Base-by-base conservation (phyloP, 176 grass and related monocot genomes). In the Oryza meridionalis region DNA sequence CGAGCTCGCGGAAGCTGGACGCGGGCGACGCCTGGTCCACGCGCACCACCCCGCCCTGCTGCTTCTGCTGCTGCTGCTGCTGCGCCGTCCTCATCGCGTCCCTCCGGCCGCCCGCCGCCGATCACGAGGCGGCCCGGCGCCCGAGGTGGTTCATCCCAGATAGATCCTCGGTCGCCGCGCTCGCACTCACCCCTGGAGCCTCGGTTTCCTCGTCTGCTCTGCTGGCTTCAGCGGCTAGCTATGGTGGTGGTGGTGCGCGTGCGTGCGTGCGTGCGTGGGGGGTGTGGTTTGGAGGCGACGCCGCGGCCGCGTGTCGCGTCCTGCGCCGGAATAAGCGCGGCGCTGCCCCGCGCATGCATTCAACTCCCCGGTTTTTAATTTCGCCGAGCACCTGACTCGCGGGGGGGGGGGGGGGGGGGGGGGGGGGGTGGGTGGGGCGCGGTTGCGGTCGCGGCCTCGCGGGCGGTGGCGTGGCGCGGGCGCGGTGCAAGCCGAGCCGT, bases 1-100 rank as follows among this genome's bases (percentile, higher is more conserved):
- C 95, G 85, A 94, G 95, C 88, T 97, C 88, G 79, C 95, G 92
- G 88, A 97, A 97, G 82, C 81, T 89, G 82, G 92, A 91, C 25
- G 85, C 90, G 24, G 88, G 91, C 65, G 95, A 94, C 19, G 88
- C 85, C 79, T 87, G 50, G 66, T 87, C 89, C 63, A 97, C 88
- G 68, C 67, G 80, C 84, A 97, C 88, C 86, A 68, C 87, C 44
- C 38, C 86, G n/a, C 70, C 65, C 75, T 82, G 76, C 15, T 58
- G 76, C 35, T 76, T 11, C 82, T 81, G 42, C 80, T 58, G 76
- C 35, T 76, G 15, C 82, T 81, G 42, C 80, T 5, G 55, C 79
- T 13, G 66, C 29, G n/a, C 86, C 62, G 53, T 77, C 87, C 70
- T 84, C 88, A 88, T 90, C 86, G n/a, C 11, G 44, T 12, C 19